Percentiles rank a stretch among this genome's conserved stretches.
These are phyloP conservation scores for Gnaphalium uliginosum DNA, from an alignment of 129 eudicot genomes.

Conservation along the genomic window DNA sequence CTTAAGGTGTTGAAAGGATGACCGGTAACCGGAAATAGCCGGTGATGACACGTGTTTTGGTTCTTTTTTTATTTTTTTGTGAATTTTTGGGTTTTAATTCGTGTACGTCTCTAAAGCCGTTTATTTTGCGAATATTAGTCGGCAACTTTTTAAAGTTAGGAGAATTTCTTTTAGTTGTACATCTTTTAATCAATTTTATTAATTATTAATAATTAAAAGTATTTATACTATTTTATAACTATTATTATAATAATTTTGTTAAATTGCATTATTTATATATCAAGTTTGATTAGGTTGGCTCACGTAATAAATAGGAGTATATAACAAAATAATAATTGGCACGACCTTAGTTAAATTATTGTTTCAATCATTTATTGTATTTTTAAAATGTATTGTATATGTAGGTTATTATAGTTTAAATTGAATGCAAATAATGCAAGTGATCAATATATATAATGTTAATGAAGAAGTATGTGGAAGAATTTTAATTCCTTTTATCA, in stretches of 20 bases:
- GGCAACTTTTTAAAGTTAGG: conserved; percentile 26
- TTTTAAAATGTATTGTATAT: background rate
- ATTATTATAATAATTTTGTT: background rate
- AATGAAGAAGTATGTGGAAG: background rate
- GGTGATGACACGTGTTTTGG: conserved; percentile 52
- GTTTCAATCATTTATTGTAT: conserved; percentile 1
- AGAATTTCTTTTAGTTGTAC: conserved; percentile 16
- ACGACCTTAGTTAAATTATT: background rate
- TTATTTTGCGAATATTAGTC: conserved; percentile 36
- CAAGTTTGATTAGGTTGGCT: background rate
- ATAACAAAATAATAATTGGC: background rate
- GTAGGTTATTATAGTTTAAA: background rate
- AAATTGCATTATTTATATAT: background rate
- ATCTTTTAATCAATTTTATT: background rate
- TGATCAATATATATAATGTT: no score
- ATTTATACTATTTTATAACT: background rate
- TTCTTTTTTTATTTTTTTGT: background rate
- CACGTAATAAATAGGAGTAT: background rate
- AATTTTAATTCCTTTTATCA: background rate
- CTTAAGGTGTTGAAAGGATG: conserved; percentile 22
- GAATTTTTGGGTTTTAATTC: conserved; percentile 18
- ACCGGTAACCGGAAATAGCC: conserved; percentile 45
- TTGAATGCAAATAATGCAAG: background rate
- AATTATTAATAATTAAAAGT: background rate
- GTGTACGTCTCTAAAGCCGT: conserved; percentile 39